Base-by-base conservation (phyloP, 441 rosid genomes). In the Isatis lusitanica region DNA sequence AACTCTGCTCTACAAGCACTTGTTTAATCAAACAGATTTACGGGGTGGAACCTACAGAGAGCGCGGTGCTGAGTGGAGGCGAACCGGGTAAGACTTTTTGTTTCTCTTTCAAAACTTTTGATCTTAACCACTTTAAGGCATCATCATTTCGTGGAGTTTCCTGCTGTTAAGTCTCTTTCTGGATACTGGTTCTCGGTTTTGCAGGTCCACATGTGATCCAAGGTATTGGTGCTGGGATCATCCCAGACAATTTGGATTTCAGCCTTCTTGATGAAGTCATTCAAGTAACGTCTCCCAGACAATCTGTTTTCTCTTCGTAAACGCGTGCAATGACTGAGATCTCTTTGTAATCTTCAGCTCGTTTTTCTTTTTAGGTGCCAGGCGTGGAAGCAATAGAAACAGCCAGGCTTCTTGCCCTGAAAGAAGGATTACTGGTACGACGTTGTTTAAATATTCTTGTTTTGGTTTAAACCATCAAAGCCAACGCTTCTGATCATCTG, bases 361-460 rank as follows among this genome's bases (percentile, higher is more conserved):
- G 5, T 39, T 33, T 1, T 12, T 67, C 4, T 26, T 15, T 66
- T 44, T 16, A 90, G 96, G 83, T 94, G 67, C 74, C 93, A 10
- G 77, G 96, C 7, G 85, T 78, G 70, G 98, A 90, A 78, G 95
- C 97, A 17, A 83, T 91, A 48, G 94, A 90, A 75, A 88, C 94
- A 39, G 83, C 96, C 0, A 93, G 78, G 75, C 81, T 85, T 71
- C 82, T 92, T 66, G 87, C 97, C 4, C 40, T 77, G 66, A 91
- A 83, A 76, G 98, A 93, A 84, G 98, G 98, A 60, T 82, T 91
- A 66, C 88, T 90, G 84, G 96, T 92, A 77, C 46, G 71, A 61
- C 51, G 38, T 39, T 4, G 38, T 26, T 26, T 26, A 1, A 8
- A 53, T 12, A 31, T 3, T 9, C 35, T 21, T 36, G 26, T 66